Conservation (phyloP, 176 grass and related monocot genomes). For the Aegilops sharonensis region DNA sequence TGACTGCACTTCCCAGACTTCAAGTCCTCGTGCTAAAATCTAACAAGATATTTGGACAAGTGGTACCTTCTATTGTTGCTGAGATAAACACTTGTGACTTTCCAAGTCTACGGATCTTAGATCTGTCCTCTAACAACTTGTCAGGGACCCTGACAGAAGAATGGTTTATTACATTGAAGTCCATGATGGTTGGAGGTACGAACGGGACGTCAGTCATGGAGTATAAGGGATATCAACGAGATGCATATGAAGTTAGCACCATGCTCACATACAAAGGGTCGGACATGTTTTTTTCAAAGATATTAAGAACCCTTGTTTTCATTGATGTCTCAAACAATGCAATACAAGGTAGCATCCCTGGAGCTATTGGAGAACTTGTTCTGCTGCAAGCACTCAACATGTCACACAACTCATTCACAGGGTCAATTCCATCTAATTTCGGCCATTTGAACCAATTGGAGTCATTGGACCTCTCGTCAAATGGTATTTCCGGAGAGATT, state of each 20-base stretch:
- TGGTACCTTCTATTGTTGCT: background rate
- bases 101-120: background rate
- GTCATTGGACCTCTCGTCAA: conserved; percentile 43
- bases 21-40: background rate
- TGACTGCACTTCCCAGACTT: background rate
- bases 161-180: background rate
- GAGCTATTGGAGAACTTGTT: conserved; percentile 25
- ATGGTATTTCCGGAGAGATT: conserved; percentile 36
- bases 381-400: background rate
- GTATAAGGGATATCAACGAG: too few relatives aligned
- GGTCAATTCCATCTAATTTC: conserved; percentile 2
- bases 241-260: too few relatives aligned
- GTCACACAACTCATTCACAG: conserved; percentile 8
- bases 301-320: background rate
- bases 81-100: background rate
- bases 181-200: background rate
- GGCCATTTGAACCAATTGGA: conserved; percentile 9
- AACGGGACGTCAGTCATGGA: too few relatives aligned
- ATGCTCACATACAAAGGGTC: background rate
- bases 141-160: background rate
- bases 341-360: conserved; percentile 38
- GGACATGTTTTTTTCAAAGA: too few relatives aligned
- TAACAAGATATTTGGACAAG: background rate
- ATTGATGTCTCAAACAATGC: conserved; percentile 21
- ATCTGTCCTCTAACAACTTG: background rate